Conservation (phyloP, 331 rosid genomes). For the Telfairia occidentalis region DNA sequence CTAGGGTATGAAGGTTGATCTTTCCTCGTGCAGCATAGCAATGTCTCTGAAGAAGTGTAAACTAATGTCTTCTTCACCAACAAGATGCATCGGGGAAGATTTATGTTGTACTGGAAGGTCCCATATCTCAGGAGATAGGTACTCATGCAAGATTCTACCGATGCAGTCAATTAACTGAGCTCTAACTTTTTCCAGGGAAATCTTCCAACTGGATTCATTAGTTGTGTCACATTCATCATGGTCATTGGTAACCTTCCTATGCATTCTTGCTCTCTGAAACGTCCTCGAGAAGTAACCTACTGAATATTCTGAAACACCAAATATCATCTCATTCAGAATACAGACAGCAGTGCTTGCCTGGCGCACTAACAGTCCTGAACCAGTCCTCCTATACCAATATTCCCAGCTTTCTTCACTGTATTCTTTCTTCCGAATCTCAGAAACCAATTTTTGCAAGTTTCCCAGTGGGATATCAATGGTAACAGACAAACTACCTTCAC, state of each 20-base stretch:
- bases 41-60: slow-evolving; percentile 57
- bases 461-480: slow-evolving; percentile 63
- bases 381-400: slow-evolving; percentile 73
- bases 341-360: slow-evolving; percentile 92
- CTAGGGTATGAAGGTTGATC: slow-evolving; percentile 21
- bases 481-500: slow-evolving; percentile 52
- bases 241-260: slow-evolving; percentile 22
- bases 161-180: slow-evolving; percentile 59
- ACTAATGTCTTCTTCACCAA: slow-evolving; percentile 42
- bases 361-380: slow-evolving; percentile 77
- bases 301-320: slow-evolving; percentile 76
- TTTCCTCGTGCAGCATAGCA: slow-evolving; percentile 78
- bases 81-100: slow-evolving; percentile 26
- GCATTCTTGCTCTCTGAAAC: slow-evolving; percentile 40
- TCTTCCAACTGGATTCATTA: slow-evolving; percentile 47
- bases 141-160: slow-evolving; percentile 76
- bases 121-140: slow-evolving; percentile 84
- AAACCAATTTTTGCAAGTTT: slow-evolving; percentile 58
- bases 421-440: slow-evolving; percentile 65
- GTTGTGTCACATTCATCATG: slow-evolving; percentile 19
- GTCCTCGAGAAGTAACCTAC: slow-evolving; percentile 31
- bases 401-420: slow-evolving; percentile 70
- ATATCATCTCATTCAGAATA: slow-evolving; percentile 84
- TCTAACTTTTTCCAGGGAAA: slow-evolving; percentile 37
- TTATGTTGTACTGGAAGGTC: slow-evolving; percentile 47